Conservation (phyloP, 257 asterid species). For the Asclepias syriaca region DNA sequence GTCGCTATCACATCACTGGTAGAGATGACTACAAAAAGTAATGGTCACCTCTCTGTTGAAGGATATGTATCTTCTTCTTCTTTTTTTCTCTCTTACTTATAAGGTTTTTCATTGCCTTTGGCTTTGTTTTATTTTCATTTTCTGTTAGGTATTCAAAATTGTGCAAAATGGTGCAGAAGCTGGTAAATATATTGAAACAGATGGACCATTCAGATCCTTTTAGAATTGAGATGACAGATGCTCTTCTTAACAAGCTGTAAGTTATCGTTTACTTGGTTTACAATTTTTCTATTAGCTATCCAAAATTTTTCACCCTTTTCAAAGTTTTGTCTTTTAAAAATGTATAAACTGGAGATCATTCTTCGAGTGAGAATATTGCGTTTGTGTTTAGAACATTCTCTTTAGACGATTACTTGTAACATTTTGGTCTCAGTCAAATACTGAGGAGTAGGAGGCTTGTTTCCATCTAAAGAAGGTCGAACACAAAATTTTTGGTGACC, state of each 20-base stretch:
- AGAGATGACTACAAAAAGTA: slow-evolving; percentile 95
- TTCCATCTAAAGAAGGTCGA: too few species aligned
- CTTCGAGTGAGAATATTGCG: background rate
- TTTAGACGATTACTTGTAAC: background rate
- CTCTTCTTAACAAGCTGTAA: slow-evolving; percentile 86
- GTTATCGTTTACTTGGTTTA: slow-evolving; percentile 18
- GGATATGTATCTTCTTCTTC: background rate
- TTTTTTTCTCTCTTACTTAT: background rate
- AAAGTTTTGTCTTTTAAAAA: background rate
- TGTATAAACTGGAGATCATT: background rate
- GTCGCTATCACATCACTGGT: slow-evolving; percentile 71
- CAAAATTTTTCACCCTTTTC: background rate
- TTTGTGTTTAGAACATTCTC: background rate
- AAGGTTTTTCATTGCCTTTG: background rate
- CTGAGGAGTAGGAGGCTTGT: background rate
- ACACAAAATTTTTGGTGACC: background rate
- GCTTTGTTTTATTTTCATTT: background rate
- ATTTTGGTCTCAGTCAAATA: background rate
- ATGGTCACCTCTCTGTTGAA: background rate
- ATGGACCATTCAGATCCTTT: slow-evolving; percentile 78
- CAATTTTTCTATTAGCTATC: background rate
- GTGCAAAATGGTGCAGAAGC: slow-evolving; percentile 85
- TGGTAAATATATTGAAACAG: slow-evolving; percentile 79
- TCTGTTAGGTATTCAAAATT: slow-evolving; percentile 64
- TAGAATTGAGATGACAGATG: slow-evolving; percentile 85